Base-by-base conservation (phyloP, 768 basidiomycete genomes). In the Nidula microcarpa region DNA sequence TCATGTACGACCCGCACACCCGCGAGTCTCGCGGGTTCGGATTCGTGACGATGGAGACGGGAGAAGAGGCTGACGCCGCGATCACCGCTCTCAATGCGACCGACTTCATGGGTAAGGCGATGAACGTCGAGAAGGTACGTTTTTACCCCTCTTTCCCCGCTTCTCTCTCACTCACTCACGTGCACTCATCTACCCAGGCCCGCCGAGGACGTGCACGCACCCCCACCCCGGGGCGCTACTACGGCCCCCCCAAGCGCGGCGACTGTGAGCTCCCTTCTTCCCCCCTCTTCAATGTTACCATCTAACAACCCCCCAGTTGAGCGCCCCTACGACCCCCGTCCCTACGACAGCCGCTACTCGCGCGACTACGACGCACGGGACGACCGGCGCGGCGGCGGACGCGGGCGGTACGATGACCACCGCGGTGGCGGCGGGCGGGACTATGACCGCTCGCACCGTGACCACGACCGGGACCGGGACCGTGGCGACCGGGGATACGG, bases 171-270 rank as follows among this genome's bases (percentile, higher is more conserved):
- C 39, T 41, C 3, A 41, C 39, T 41, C 37, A 34, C 5, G 50
- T 48, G 16, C 49, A 60, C 23, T 6, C 53, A 13, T 54, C 17
- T 41, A 52, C 23, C 17, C 52, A 92, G 91, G 93, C 93, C 58
- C 89, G 92, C 49, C 87, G 92, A 59, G 93, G 89, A 52, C 87
- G 93, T 56, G 93, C 92, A 14, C 79, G 93, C 58, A 91, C 93
- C 10, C 90, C 96, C 2, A 99, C 96, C 5, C 96, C 96, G 3
- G 96, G 96, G 30, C 75, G 89, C 50, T 99, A 99, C 80, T 92
- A 91, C 57, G 95, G 94, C 0, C 92, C 94, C 46, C 91, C 94
- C 43, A 94, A 95, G 73, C 80, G 90, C 37, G 72, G 75, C 54
- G 86, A 87, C 56, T 68, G 87, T 86, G 60, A 54, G 80, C 68